A percentile compares a stretch with the other conserved stretches of the same genome.
Conservation (phyloP, 225 moss, liverwort and hornwort genomes). For the Rhytidiadelphus loreus region DNA sequence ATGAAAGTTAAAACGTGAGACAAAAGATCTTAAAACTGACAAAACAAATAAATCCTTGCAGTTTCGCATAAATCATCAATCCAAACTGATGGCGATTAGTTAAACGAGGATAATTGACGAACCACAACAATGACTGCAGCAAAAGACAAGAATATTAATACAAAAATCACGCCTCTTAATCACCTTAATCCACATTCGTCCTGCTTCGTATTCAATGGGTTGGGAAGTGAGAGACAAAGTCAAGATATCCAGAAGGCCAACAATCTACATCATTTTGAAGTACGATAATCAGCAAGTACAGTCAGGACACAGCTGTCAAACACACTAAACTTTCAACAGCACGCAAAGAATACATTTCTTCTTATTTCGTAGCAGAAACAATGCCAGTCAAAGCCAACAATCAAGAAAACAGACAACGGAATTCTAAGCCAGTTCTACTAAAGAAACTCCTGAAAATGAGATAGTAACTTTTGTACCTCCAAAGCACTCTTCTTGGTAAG, state of each 20-base stretch:
- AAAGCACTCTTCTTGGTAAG: constrained; percentile 41
- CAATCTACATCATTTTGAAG: constrained; percentile 39
- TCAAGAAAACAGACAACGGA: not conserved
- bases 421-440: not conserved
- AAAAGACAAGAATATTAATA: not conserved
- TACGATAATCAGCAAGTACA: not conserved
- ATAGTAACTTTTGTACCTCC: constrained; percentile 34
- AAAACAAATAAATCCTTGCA: not conserved
- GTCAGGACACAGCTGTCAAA: not conserved
- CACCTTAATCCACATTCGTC: constrained; percentile 85
- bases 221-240: constrained; percentile 54
- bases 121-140: not conserved
- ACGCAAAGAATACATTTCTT: not conserved
- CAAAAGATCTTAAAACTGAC: not conserved
- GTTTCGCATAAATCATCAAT: not conserved
- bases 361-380: not conserved
- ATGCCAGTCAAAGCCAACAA: not conserved
- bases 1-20: not conserved
- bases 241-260: constrained; percentile 80
- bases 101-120: not conserved
- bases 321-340: not conserved
- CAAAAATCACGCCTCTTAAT: not conserved
- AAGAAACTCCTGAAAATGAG: not conserved
- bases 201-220: constrained; percentile 60
- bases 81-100: not conserved